Base-by-base conservation (phyloP, 768 basidiomycete species). In the Austroboletus festivus region DNA sequence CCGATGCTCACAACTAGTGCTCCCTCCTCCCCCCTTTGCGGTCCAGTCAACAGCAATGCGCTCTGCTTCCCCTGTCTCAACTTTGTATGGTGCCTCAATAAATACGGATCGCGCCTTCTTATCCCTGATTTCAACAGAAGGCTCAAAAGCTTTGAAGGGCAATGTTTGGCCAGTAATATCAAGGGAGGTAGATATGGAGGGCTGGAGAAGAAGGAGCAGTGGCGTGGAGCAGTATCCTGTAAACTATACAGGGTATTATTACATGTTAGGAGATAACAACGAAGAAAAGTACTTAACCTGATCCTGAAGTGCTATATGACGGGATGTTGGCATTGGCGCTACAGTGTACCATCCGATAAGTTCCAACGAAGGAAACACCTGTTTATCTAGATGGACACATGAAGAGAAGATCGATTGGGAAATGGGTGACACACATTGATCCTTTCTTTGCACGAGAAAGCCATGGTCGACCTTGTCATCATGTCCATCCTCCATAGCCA, bases 261-360 rank as follows among this genome's bases (percentile, higher is more conserved):
- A 46, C 38, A 19, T 5, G 37, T 44, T 16, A 13, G 28, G 35
- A 16, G 33, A 41, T 12, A 26, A 7, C 18, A 10, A n/a, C 8
- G 19, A 21, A 38, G 2, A 38, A 11, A 18, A 8, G 33, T 33
- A 37, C 37, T 69, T 15, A 50, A 85, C 93, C 74, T 96, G 92
- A 64, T 89, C 84, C 63, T 97, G 92, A 16, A 98, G 76, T 2
- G 79, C 74, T 38, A 92, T 83, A 60, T 98, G 93, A 18, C 72
- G 73, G n/a, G 78, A 60, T 1, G 84, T 84, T 0, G 92, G 92
- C 11, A 74, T 71, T n/a, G 77, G 65, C 15, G 91, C 85, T 38
- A 94, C 84, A 0, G 89, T 89, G 69, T 99, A 99, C 96, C 96
- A 99, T 8, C 96, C 96, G 43, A 99, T 89, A 62, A 99, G 86